phyloP scores from a whole-genome alignment of 2,329 filamentous ascomycete genomes.

The Akanthomyces uredinophilus region DNA sequence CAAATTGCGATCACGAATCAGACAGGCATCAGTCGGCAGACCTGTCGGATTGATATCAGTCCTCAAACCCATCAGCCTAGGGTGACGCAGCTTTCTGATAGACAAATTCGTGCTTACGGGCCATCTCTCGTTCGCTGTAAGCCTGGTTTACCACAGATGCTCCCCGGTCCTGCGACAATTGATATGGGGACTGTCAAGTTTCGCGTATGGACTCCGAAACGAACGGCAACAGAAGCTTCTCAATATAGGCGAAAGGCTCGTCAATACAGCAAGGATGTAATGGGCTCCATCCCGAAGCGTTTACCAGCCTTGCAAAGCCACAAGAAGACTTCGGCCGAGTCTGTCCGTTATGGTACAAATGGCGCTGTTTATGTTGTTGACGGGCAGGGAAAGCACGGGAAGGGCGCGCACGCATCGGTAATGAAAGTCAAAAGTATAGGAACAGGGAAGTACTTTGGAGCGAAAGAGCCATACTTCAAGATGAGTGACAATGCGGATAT shows the following conservation, averaged over 20 bases:
- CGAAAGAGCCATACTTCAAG: slow-evolving; percentile 14
- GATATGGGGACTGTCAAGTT: not conserved
- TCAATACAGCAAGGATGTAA: not conserved
- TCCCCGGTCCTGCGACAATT: not conserved
- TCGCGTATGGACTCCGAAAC: not conserved
- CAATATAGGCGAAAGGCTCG: not conserved
- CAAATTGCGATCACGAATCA: slow-evolving; percentile 10
- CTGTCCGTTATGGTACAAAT: not conserved
- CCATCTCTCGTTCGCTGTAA: not conserved
- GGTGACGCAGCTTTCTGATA: not conserved
- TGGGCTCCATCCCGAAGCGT: not conserved
- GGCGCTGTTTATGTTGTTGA: not conserved
- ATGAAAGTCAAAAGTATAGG: slow-evolving; percentile 7
- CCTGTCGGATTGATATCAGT: not conserved
- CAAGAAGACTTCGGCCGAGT: not conserved
- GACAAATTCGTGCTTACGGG: not conserved
- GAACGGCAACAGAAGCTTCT: not conserved
- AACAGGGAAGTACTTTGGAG: slow-evolving; percentile 12
- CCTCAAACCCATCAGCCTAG: not conserved
- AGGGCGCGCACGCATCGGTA: slow-evolving; percentile 11
- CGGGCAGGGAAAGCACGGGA: not conserved
- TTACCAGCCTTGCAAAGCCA: not conserved
- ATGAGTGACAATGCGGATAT: slow-evolving; percentile 6
- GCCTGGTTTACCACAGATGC: not conserved
- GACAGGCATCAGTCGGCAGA: slow-evolving; percentile 8